Evolutionary conservation across 306 rosid genomes (phyloP), one percentile per base, ranked within the genome.

Genomic region (Herpetospermum pedunculosum): DNA sequence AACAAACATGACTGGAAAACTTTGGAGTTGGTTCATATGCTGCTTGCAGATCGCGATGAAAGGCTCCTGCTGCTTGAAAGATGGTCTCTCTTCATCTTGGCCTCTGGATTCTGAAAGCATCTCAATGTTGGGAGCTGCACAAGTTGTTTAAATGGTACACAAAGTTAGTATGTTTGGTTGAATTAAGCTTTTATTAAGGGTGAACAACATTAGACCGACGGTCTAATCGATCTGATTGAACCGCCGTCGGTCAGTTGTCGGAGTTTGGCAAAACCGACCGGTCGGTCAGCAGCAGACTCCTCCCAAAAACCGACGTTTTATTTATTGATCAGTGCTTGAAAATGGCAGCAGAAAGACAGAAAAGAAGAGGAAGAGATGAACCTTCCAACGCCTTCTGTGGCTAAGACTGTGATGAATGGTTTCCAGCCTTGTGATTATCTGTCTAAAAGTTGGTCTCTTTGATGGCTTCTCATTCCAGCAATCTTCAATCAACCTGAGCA

Each of bases 381-480:
- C 98, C 98, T 90, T 93, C 98, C 98, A 93, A 72, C 86, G 91
- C 70, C 88, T 74, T 81, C 82, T 89, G 46, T 86, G 91, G 78
- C 81, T 84, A 41, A 89, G 40, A 68, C 81, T 73, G 87, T 82
- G 75, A 83, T 84, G 50, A 43, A 91, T 91, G 77, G 87, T 72
- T 77, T 91, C 96, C 76, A 93, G 89, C 84, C 77, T 86, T 16
- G 70, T 50, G 74, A 91, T 87, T 75, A 93, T 89, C 84, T 84
- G 87, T 55, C 94, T 88, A 81, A 93, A 93, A n/a, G 92, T 84
- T 80, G 97, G 98, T 79, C 98, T 81, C 85, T 72, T 86, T 2
- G 88, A 85, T 46, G 98, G 98, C n/a, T 81, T 89, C 77, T 89
- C 97, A 74, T 87, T 77, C 98, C 98, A 93, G 85, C 97, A 91